phyloP scores from a whole-genome alignment of 23 red algal species.

The Cyanidioschyzon merolae region DNA sequence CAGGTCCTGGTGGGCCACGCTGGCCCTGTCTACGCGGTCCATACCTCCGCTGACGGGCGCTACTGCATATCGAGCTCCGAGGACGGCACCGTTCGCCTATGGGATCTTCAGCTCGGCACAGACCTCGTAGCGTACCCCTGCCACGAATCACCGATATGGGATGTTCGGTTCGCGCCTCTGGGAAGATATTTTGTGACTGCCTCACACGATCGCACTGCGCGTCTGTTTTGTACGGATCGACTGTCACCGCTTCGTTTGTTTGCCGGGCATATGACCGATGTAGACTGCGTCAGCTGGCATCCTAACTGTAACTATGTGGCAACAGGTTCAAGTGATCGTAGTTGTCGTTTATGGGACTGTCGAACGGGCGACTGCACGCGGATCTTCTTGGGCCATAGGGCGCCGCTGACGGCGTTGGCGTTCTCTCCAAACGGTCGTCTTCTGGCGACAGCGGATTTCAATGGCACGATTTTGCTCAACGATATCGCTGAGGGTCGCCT shows the following conservation, averaged over 20 bases:
- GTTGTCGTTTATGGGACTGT: conserved; percentile 77
- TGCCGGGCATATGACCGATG: conserved; percentile 83
- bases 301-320: conserved; percentile 89
- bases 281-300: conserved; percentile 80
- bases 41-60: conserved; percentile 44
- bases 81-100: conserved; percentile 78
- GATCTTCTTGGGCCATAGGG: conserved; percentile 49
- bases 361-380: conserved; percentile 57
- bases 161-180: conserved; percentile 47
- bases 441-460: conserved; percentile 47
- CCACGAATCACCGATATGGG: conserved; percentile 82
- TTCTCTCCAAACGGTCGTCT: conserved; percentile 54
- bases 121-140: conserved; percentile 73
- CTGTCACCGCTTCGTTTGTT: conserved; percentile 68
- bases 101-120: conserved; percentile 33
- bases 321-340: conserved; percentile 69
- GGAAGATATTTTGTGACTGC: conserved; percentile 78
- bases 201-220: conserved; percentile 62
- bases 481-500: conserved; percentile 59
- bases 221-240: conserved; percentile 64
- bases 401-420: conserved; percentile 45
- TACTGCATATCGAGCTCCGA: conserved; percentile 48
- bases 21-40: conserved; percentile 65
- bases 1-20: conserved; percentile 60
- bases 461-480: conserved; percentile 46